Base-by-base conservation (phyloP, 1,139 yeast genomes). In the Pichiaceae sp. region DNA sequence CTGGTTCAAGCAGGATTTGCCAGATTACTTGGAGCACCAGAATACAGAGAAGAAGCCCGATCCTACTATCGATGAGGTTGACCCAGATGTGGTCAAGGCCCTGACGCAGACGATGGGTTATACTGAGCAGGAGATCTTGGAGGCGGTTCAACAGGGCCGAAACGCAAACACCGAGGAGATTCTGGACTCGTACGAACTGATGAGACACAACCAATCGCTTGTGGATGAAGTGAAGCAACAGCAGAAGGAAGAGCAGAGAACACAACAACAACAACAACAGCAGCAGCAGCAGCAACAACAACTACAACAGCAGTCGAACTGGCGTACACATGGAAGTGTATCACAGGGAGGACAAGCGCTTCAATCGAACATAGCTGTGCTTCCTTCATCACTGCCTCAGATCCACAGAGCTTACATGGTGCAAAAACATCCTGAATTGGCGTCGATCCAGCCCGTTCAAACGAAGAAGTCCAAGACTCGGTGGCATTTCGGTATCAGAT, bases 401-500 rank as follows among this genome's bases (percentile, higher is more conserved):
- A 86, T 89, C 37, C 98, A 91, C 56, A 69, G 96, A 34, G 97
- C 97, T 3, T 85, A 76, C 54, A 89, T 91, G 96, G 68, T 78
- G 52, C 62, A 70, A 21, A 63, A 65, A 23, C 63, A 64, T 4
- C 66, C 70, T 4, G 62, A 76, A 38, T 58, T 68, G 15, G 60
- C 76, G 30, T 75, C 79, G 48, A 74, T 84, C 34, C 75, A 75
- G 38, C 95, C 96, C 1, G 74, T 82, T 17, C 71, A 84, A 9
- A 71, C 82, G 30, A 87, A 87, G 56, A 86, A 85, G 56, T 83
- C 91, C 48, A 91, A 86, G 59, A 86, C 96, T 8, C 78, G 96
- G 61, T 91, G 99, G 99, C 98, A 91, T 66, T 93, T 93, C 56
- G 99, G 99, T 43, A 91, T 91, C 43, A 71, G 99, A 53, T 86